These are phyloP conservation scores for Colletotrichum sublineola DNA, from an alignment of 2,329 filamentous ascomycete genomes.

Conservation along the genomic window DNA sequence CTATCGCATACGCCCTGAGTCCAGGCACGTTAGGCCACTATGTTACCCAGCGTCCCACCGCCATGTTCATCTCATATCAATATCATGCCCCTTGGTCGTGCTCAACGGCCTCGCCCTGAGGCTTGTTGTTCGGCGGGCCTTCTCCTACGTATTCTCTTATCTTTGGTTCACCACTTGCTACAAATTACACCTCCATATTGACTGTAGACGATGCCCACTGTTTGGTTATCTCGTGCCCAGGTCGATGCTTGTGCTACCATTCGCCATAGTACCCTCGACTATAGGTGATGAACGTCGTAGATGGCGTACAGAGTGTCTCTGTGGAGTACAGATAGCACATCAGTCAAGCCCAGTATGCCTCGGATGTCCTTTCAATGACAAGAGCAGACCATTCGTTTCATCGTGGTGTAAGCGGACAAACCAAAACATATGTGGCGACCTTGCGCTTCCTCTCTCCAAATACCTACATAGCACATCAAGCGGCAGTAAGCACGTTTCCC, in stretches of 20 bases:
- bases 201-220: background rate
- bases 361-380: background rate
- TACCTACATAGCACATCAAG: background rate
- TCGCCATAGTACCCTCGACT: background rate
- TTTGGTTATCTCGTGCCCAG: background rate
- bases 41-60: background rate
- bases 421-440: background rate
- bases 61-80: background rate
- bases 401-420: background rate
- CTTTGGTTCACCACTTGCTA: background rate
- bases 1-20: background rate
- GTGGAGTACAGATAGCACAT: background rate
- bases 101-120: background rate
- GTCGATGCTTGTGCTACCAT: too few species aligned
- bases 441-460: background rate
- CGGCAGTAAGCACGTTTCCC: background rate
- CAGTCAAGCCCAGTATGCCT: background rate
- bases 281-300: background rate
- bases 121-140: too few species aligned
- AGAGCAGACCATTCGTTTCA: background rate
- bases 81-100: background rate
- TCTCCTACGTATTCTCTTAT: background rate
- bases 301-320: background rate
- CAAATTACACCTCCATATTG: background rate
- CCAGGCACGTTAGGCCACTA: background rate